Percentiles rank a stretch among this genome's conserved stretches.
These are phyloP conservation scores for Phytophthora boehmeriae DNA, from an alignment of 352 stramenopile genomes.

Conservation along the genomic window DNA sequence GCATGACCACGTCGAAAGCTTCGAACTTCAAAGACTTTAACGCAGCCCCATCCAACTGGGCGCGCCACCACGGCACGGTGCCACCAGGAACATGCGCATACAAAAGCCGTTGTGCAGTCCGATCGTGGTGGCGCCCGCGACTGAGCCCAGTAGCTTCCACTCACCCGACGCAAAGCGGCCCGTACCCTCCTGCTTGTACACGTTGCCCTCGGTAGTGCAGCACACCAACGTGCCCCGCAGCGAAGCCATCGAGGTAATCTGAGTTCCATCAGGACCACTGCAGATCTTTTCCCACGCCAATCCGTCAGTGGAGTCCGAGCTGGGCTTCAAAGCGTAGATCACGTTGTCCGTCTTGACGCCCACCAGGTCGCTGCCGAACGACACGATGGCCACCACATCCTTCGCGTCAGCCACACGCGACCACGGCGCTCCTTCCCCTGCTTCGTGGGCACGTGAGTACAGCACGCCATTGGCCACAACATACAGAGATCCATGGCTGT, in stretches of 20 bases:
- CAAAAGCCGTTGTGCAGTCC: constrained; percentile 76
- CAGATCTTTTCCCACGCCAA: constrained; percentile 62
- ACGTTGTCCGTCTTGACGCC: constrained; percentile 57
- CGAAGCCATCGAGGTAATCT: constrained; percentile 68
- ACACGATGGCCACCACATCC: constrained; percentile 67
- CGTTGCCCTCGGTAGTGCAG: constrained; percentile 60
- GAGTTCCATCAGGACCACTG: constrained; percentile 38
- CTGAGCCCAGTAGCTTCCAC: constrained; percentile 62
- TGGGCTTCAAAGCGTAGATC: constrained; percentile 60
- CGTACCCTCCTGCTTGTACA: constrained; percentile 71
- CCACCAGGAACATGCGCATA: constrained; percentile 50
- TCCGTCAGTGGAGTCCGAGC: constrained; percentile 16
- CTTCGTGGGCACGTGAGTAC: constrained; percentile 70
- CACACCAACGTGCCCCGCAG: constrained; percentile 68
- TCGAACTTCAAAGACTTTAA: constrained; percentile 64
- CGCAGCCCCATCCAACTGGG: constrained; percentile 47
- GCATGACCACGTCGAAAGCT: constrained; percentile 29
- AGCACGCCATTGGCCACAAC: constrained; percentile 59
- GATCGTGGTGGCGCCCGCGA: constrained; percentile 52
- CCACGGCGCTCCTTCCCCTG: constrained; percentile 47
- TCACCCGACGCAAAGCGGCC: constrained; percentile 63
- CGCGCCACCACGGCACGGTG: constrained; percentile 50
- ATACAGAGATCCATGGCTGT: constrained; percentile 77
- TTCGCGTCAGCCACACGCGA: constrained; percentile 41
- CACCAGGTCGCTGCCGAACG: constrained; percentile 77